Evolutionary conservation across 2,329 filamentous ascomycete genomes (phyloP).

Genomic region (Microdochium trichocladiopsis): DNA sequence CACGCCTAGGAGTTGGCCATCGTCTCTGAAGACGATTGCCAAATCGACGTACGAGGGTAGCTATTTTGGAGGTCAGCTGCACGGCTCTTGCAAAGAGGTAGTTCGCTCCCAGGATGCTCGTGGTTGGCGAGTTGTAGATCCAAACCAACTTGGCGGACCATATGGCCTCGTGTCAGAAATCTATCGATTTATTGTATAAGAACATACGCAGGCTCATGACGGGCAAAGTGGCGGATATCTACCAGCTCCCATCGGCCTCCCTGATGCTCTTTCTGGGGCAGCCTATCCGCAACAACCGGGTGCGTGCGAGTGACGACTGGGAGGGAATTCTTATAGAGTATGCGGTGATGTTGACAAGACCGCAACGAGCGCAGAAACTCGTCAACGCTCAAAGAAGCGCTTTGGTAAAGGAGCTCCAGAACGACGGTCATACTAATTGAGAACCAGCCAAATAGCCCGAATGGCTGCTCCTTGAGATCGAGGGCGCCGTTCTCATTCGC

Average conservation of each 20-base stretch:
- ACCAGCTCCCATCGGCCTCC: constrained; percentile 18
- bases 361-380: constrained; percentile 37
- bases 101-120: not conserved
- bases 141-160: not conserved
- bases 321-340: constrained; percentile 27
- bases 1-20: not conserved
- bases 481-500: constrained; percentile 55
- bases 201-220: not conserved
- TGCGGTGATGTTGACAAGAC: constrained; percentile 27
- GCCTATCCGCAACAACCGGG: constrained; percentile 19
- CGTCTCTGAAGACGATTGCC: not conserved
- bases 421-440: constrained; percentile 51
- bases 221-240: not conserved
- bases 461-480: constrained; percentile 56
- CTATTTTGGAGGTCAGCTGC: constrained; percentile 1
- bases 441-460: constrained; percentile 44
- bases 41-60: constrained; percentile 1
- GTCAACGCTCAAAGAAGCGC: not conserved
- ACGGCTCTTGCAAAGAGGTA: not conserved
- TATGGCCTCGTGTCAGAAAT: not conserved
- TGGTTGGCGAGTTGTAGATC: not conserved
- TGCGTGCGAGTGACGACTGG: constrained; percentile 22
- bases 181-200: constrained; percentile 2
- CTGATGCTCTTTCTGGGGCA: constrained; percentile 25
- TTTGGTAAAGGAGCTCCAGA: constrained; percentile 34